phyloP scores from a whole-genome alignment of 1,284 basidiomycete genomes.

The Rhodotorula sp. region DNA sequence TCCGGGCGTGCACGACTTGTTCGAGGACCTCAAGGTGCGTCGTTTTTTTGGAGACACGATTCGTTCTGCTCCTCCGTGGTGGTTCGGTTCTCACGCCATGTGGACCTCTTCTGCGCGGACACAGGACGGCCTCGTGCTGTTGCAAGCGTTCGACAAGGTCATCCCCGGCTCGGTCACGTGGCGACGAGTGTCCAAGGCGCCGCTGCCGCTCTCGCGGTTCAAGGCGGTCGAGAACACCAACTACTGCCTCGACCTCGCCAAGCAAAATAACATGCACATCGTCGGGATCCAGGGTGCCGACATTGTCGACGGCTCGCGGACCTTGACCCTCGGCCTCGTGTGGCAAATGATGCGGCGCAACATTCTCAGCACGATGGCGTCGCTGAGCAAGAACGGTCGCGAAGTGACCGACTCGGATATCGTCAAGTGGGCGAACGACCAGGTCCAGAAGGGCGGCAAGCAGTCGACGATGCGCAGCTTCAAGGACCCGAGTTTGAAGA shows the following conservation, averaged over 20 bases:
- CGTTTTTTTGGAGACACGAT: too few relatives aligned
- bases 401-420: conserved; percentile 90
- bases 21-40: conserved; percentile 79
- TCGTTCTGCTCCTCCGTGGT: too few relatives aligned
- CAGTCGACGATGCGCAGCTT: conserved; percentile 76
- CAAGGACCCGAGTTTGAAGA: conserved; percentile 88
- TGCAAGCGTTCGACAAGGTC: conserved; percentile 97
- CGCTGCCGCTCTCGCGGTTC: conserved; percentile 85
- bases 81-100: too few relatives aligned
- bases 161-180: conserved; percentile 87
- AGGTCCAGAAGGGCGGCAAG: conserved; percentile 73
- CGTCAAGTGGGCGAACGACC: conserved; percentile 92
- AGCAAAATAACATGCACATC: conserved; percentile 88
- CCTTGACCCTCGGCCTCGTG: conserved; percentile 89
- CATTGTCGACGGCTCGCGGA: conserved; percentile 88
- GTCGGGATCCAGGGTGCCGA: conserved; percentile 97
- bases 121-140: conserved; percentile 75
- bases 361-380: conserved; percentile 86
- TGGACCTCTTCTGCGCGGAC: too few relatives aligned
- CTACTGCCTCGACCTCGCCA: conserved; percentile 89
- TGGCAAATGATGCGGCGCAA: conserved; percentile 95
- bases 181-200: conserved; percentile 87
- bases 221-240: conserved; percentile 99
- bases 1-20: conserved; percentile 92
- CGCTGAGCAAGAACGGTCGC: conserved; percentile 71